A percentile compares a stretch with the other conserved stretches of the same genome.
Conservation (phyloP, 169 alveolate genomes). For the Cryptosporidium canis region DNA sequence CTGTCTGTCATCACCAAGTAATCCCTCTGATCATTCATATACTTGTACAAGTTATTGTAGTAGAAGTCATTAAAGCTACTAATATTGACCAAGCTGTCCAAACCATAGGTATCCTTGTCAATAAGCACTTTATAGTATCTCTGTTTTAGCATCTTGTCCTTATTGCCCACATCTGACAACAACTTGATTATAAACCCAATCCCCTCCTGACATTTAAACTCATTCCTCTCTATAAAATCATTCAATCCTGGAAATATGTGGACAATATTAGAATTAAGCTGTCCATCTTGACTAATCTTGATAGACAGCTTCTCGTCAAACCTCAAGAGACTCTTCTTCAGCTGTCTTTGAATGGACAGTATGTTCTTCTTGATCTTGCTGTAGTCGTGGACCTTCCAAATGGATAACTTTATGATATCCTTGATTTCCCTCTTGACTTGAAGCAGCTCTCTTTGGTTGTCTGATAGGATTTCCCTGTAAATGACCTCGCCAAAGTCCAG, state of each 20-base stretch:
- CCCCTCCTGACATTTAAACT: not conserved
- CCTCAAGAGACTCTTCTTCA: constrained; percentile 5
- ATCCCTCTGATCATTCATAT: not conserved
- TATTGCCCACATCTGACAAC: not conserved
- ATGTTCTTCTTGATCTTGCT: constrained; percentile 7
- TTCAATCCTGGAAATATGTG: constrained; percentile 6
- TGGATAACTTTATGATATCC: constrained; percentile 39
- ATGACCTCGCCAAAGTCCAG: not conserved
- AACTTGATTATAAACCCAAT: constrained; percentile 29
- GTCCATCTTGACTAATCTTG: not conserved
- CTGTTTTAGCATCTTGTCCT: constrained; percentile 51
- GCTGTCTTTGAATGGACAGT: constrained; percentile 2
- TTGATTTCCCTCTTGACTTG: not conserved
- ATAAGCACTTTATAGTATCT: constrained; percentile 30
- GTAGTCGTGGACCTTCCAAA: constrained; percentile 40
- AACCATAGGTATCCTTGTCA: constrained; percentile 12
- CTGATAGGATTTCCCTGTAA: not conserved
- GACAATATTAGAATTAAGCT: not conserved
- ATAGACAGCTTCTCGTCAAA: constrained; percentile 14
- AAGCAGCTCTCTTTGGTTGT: not conserved
- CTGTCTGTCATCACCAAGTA: not conserved
- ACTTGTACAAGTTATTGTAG: not conserved
- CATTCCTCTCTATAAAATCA: not conserved
- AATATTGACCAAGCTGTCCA: not conserved
- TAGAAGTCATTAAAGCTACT: constrained; percentile 8